These are phyloP conservation scores for Ganoderma resinaceum DNA, from an alignment of 1,284 basidiomycete species.

Conservation along the genomic window DNA sequence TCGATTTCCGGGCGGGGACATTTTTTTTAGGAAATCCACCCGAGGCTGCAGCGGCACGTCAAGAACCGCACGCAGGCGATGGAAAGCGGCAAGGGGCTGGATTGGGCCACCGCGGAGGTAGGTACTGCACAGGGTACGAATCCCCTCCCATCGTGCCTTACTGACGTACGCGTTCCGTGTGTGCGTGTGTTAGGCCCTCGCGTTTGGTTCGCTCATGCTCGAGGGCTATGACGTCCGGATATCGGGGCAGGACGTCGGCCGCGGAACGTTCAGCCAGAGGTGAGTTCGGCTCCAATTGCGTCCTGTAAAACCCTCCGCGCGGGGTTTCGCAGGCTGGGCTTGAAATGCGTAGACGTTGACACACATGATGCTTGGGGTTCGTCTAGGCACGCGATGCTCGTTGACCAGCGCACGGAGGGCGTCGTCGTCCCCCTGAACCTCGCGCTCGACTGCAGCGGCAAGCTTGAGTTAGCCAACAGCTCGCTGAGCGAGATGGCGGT, in stretches of 20 bases:
- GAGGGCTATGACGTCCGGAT: slow-evolving; percentile 85
- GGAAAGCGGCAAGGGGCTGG: slow-evolving; percentile 74
- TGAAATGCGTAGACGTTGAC: slow-evolving; percentile 2
- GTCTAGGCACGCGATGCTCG: slow-evolving; percentile 86
- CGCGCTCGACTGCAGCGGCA: slow-evolving; percentile 65
- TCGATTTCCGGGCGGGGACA: not conserved
- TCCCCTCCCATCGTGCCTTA: slow-evolving; percentile 3
- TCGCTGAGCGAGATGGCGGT: slow-evolving; percentile 89
- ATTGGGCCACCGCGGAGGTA: slow-evolving; percentile 92
- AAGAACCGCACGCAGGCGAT: slow-evolving; percentile 78
- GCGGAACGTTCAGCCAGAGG: slow-evolving; percentile 91
- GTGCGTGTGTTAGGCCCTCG: slow-evolving; percentile 64
- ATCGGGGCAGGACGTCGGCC: slow-evolving; percentile 89
- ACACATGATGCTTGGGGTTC: not conserved
- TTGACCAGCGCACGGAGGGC: slow-evolving; percentile 83
- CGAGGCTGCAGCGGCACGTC: slow-evolving; percentile 81
- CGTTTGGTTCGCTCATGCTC: slow-evolving; percentile 83
- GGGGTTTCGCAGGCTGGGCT: slow-evolving; percentile 7
- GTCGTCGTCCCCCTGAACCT: slow-evolving; percentile 84
- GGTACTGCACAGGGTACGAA: not conserved
- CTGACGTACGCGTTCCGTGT: slow-evolving; percentile 3
- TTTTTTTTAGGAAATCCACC: slow-evolving; percentile 63
- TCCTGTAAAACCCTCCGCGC: not conserved
- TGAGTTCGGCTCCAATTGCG: slow-evolving; percentile 35
- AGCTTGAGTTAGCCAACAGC: slow-evolving; percentile 86